Percentiles rank a stretch among this genome's conserved stretches.
phyloP scores from a whole-genome alignment of 768 basidiomycete species.

The Tremella yokohamensis region DNA sequence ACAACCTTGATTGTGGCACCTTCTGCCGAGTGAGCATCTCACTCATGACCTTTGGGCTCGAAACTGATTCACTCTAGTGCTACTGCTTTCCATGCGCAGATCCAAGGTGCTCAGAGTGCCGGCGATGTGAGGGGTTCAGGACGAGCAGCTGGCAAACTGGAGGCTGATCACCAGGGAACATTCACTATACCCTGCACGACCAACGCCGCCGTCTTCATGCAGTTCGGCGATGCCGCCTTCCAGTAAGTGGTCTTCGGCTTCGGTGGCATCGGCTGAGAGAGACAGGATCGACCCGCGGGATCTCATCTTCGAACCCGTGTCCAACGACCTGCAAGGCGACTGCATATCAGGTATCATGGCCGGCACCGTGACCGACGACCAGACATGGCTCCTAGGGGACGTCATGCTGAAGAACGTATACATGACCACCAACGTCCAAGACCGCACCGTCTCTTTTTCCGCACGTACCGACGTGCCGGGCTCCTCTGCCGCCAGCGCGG shows the following conservation, averaged over 20 bases:
- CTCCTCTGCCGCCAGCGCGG: conserved; percentile 3
- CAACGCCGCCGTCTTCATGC: conserved; percentile 58
- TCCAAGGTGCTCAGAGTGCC: conserved; percentile 57
- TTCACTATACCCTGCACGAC: conserved; percentile 68
- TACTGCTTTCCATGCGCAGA: conserved; percentile 58
- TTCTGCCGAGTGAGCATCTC: conserved; percentile 17
- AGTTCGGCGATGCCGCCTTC: conserved; percentile 61
- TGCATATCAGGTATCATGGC: conserved; percentile 70
- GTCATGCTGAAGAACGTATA: conserved; percentile 39
- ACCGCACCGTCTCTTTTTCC: conserved; percentile 30
- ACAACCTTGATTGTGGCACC: conserved; percentile 48
- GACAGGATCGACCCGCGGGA: conserved; percentile 26
- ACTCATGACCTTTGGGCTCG: not conserved
- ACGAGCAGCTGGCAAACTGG: conserved; percentile 18
- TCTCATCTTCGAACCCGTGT: conserved; percentile 22
- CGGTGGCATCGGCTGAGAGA: not conserved
- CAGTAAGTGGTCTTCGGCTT: conserved; percentile 63
- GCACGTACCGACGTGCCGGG: conserved; percentile 24
- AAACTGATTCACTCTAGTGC: conserved; percentile 5
- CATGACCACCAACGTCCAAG: conserved; percentile 34
- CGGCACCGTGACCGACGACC: conserved; percentile 60
- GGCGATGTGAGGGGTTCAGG: not conserved
- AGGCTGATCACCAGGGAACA: conserved; percentile 54
- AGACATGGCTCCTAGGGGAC: conserved; percentile 65
- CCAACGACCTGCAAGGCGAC: conserved; percentile 10